phyloP scores from a whole-genome alignment of 2,329 filamentous ascomycete genomes.

The Trichoderma simmonsii region DNA sequence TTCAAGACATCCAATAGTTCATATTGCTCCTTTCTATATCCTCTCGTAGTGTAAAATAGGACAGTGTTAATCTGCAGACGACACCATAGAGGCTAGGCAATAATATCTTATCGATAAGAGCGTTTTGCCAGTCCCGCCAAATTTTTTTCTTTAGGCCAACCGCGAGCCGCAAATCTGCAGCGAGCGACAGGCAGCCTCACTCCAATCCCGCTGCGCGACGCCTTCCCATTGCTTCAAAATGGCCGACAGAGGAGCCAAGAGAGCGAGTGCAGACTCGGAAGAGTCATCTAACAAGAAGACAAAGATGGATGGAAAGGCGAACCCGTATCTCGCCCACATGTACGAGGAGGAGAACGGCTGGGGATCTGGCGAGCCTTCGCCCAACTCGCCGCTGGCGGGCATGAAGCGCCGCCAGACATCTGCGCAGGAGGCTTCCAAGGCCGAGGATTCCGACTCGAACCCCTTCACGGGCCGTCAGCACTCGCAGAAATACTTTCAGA shows the following conservation, averaged over 20 bases:
- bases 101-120: conserved; percentile 34
- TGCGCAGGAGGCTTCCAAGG: conserved; percentile 65
- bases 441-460: conserved; percentile 79
- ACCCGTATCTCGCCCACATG: conserved; percentile 91
- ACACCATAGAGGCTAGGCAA: background rate
- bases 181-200: background rate
- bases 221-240: conserved; percentile 29
- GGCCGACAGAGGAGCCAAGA: conserved; percentile 44
- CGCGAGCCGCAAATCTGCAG: conserved; percentile 6
- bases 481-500: conserved; percentile 83
- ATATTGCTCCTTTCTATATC: background rate
- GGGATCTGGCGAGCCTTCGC: conserved; percentile 29
- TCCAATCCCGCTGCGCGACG: conserved; percentile 4
- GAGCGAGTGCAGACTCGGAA: conserved; percentile 44
- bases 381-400: conserved; percentile 54
- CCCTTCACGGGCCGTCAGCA: conserved; percentile 78
- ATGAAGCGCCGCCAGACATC: conserved; percentile 81
- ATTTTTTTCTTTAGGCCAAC: conserved; percentile 25
- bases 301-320: conserved; percentile 49
- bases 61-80: background rate
- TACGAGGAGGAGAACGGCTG: conserved; percentile 48
- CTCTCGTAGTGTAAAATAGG: background rate
- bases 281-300: conserved; percentile 43
- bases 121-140: conserved; percentile 25
- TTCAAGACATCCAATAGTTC: background rate